Evolutionary conservation across 164 flowering plant genomes (phyloP), one percentile per base, ranked within the genome.

Genomic region (Litsea cubeba): DNA sequence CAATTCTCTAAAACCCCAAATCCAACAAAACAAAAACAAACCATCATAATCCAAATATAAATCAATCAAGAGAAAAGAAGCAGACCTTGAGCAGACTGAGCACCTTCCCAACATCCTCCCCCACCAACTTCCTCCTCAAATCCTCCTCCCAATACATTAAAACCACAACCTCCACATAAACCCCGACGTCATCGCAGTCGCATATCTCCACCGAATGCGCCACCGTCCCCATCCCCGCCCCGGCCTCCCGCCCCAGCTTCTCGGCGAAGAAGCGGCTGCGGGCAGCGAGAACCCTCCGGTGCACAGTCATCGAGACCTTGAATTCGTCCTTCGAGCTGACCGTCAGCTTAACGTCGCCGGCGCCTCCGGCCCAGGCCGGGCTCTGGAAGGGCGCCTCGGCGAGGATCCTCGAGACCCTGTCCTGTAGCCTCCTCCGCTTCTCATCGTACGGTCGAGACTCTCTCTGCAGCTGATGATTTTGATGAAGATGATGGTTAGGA

Each of bases 171-270:
- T 93, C 97, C 75, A 91, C 89, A 83, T 95, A 95, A 10, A 85
- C 87, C 84, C 88, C 97, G 68, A 93, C 93, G 72, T 95, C 94
- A 78, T 91, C 97, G 72, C 94, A 90, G 25, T 93, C 98, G 67
- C 89, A 87, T 74, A 95, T 93, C 85, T 93, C 99, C 70, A 95
- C 93, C 12, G 84, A 76, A 76, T 90, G 92, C 69, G 80, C 60
- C 2, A 40, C 82, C 75, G 24, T 23, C 77, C 68, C 66, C 46
- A 8, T 73, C 79, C 22, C 70, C 85, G 20, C 60, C 18, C 60
- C 60, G 60, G 60, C 60, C 20, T 54, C 54, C 30, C 74, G 68
- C 78, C 71, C 72, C 65, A 95, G 76, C 81, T 88, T 93, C 75
- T 88, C 97, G 12, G 85, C 88, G 57, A 95, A 95, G 74, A 90